Evolutionary conservation across 2,329 filamentous ascomycete species (phyloP), one percentile per base, ranked within the genome.

Genomic region (Fusarium pseudonygamai): DNA sequence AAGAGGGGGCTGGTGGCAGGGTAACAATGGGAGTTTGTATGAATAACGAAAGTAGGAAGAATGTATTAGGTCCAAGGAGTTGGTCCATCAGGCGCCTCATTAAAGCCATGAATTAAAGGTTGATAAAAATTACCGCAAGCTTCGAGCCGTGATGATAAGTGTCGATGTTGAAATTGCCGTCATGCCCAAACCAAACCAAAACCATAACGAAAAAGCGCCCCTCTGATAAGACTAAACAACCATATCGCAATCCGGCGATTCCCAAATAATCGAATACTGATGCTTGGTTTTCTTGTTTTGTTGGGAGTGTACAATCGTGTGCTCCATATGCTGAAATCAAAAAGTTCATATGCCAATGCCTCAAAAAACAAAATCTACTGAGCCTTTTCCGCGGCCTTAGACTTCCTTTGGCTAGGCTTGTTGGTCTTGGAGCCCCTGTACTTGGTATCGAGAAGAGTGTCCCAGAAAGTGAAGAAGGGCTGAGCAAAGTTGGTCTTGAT

Each of bases 381-480:
- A 34, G 53, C 45, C 46, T 75, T 69, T 30, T 40, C 64, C 59
- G 46, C 53, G 53, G 47, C 57, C 59, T 46, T 57, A 52, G 32
- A 80, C 55, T 60, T 62, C 52, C 77, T 78, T 49, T 82, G 82
- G 15, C 83, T 83, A 39, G 84, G 84, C 56, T 81, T 75, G 68
- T 82, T 78, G 46, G 77, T 76, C 22, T 85, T 85, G 65, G 87
- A 91, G 56, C 93, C 94, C 67, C 88, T 90, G 91, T 95, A 98
- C 82, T 90, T 93, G 30, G 96, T 99, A 58, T 92, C 91, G 28
- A 97, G 86, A 34, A 95, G 79, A 52, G 89, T 87, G 81, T 99
- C 96, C 94, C 96, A 98, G 84, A 98, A 95, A 53, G 93, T 98
- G 84, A 98, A 98, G 85, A 95, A 97, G 7, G 94, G 94, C 83